Evolutionary conservation across 2,329 filamentous ascomycete species (phyloP), one percentile per base, ranked within the genome.

Genomic region (Exophiala sp.): DNA sequence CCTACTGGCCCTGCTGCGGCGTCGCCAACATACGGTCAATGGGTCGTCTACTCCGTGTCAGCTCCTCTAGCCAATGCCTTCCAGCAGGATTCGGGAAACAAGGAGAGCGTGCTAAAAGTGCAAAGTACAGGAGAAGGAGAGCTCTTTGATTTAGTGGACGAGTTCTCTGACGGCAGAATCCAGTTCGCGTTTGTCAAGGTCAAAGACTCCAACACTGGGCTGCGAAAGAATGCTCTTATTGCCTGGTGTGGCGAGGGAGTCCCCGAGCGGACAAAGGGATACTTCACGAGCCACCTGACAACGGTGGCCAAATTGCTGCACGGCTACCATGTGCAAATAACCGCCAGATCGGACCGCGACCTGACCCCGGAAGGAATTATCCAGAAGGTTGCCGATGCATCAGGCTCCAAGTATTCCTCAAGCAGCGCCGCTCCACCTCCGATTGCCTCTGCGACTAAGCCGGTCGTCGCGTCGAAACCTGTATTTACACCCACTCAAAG

Each of bases 191-290:
- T 94, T 64, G 83, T 93, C 63, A 96, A 95, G 72, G 85, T 98
- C 73, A 95, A 90, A 68, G 93, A 98, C 66, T 86, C 89, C 48
- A 98, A 98, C 69, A 88, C 86, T 2, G 74, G 77, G 18, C 80
- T 98, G 13, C 89, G 91, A 43, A 98, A 98, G 75, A 86, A 83
- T 66, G 88, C 95, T 52, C 78, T 98, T 59, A 88, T 98, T 66
- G 90, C 86, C 59, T 98, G 93, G 86, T 98, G 93, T 68, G 93
- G 93, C 59, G 91, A 94, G 65, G 93, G 93, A 61, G 93, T 98
- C 13, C 93, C 93, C n/a, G 93, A 98, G 72, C 79, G 91, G 63
- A 97, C 91, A 55, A 98, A 97, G 72, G 93, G 93, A 58, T 97
- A 97, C 72, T 98, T 98, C 67, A 95, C 88, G 59, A 96, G 89